Conservation (phyloP, 2,329 filamentous ascomycete genomes). For the Aspergillus pseudoviridinutans region DNA sequence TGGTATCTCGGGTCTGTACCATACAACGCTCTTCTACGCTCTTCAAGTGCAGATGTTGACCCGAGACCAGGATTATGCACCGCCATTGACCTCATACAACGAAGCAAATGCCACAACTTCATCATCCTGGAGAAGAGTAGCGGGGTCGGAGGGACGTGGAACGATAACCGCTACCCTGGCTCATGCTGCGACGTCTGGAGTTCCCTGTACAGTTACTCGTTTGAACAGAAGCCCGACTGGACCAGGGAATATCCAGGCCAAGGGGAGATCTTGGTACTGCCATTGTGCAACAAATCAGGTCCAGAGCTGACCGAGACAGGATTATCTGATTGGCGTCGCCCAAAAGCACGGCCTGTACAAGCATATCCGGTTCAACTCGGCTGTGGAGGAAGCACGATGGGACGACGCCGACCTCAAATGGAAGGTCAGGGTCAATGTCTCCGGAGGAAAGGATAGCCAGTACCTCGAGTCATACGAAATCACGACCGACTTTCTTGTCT, state of each 20-base stretch:
- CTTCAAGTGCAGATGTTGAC: neutral
- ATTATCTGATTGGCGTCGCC: constrained; percentile 52
- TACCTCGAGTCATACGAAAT: constrained; percentile 51
- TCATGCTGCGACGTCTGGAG: constrained; percentile 55
- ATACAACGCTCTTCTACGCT: neutral
- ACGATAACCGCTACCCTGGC: constrained; percentile 55
- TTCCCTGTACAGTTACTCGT: constrained; percentile 57
- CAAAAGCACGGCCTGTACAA: constrained; percentile 53
- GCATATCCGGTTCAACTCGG: constrained; percentile 56
- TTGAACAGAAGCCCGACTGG: constrained; percentile 58
- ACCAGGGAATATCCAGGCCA: constrained; percentile 56
- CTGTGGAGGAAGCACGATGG: constrained; percentile 53
- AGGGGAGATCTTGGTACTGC: constrained; percentile 52
- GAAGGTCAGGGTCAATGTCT: constrained; percentile 47
- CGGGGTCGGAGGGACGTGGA: constrained; percentile 52
- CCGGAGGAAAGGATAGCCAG: constrained; percentile 53
- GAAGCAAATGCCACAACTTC: constrained; percentile 47
- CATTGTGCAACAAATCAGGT: neutral
- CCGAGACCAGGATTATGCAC: constrained; percentile 47
- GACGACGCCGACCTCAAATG: constrained; percentile 51
- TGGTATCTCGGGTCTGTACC: constrained; percentile 46
- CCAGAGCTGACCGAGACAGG: constrained; percentile 18
- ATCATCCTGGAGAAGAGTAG: constrained; percentile 55
- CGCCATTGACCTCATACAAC: constrained; percentile 54
- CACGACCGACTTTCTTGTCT: constrained; percentile 54